Evolutionary conservation across 192 early-diverging fungal species (phyloP).

Genomic region (Backusella tarrabulga): DNA sequence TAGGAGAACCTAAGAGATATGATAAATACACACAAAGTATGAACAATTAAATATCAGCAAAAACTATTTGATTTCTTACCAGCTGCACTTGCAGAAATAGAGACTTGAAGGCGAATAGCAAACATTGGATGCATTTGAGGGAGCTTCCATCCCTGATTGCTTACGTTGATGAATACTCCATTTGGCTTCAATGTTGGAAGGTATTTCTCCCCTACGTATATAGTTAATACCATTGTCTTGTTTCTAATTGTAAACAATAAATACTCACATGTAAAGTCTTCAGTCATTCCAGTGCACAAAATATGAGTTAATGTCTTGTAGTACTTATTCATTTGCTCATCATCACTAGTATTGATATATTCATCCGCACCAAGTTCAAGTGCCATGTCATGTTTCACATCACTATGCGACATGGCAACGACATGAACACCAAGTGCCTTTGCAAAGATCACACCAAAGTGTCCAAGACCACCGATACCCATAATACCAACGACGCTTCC

Average conservation of each 20-base stretch:
- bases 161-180: slow-evolving; percentile 48
- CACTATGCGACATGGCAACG: slow-evolving; percentile 49
- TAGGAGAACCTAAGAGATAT: slow-evolving; percentile 35
- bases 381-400: slow-evolving; percentile 52
- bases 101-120: background rate
- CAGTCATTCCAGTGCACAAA: background rate
- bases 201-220: background rate
- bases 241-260: background rate
- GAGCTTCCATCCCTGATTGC: background rate
- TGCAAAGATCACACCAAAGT: slow-evolving; percentile 59
- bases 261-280: background rate
- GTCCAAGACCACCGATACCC: slow-evolving; percentile 64
- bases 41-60: too few species aligned
- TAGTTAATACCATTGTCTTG: background rate
- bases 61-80: slow-evolving; percentile 23
- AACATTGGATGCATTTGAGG: background rate
- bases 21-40: too few species aligned
- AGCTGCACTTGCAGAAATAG: background rate
- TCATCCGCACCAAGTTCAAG: slow-evolving; percentile 54
- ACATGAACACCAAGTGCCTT: slow-evolving; percentile 47
- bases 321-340: background rate
- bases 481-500: slow-evolving; percentile 51
- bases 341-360: slow-evolving; percentile 30
- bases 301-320: slow-evolving; percentile 8
- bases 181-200: slow-evolving; percentile 21